These are phyloP conservation scores for Chernovozyma aurita DNA, from an alignment of 1,139 yeast genomes.

Conservation along the genomic window DNA sequence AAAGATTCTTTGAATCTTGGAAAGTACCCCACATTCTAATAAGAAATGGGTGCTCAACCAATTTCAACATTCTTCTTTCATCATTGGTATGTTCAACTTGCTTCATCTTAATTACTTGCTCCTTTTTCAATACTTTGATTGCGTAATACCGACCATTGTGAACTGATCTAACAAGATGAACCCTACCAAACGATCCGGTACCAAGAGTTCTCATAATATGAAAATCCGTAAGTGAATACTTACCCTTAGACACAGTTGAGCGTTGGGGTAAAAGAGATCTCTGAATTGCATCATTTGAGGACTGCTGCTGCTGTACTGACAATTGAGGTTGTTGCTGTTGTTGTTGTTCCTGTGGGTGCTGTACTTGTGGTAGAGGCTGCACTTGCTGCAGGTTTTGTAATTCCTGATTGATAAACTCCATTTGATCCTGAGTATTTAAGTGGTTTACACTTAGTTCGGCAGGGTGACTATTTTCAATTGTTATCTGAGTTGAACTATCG, in stretches of 20 bases:
- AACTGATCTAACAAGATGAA: constrained; percentile 53
- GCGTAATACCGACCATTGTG: constrained; percentile 61
- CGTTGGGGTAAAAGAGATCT: constrained; percentile 29
- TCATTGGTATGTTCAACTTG: constrained; percentile 64
- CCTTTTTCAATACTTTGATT: constrained; percentile 54
- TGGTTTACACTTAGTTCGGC: constrained; percentile 13
- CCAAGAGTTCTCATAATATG: constrained; percentile 54
- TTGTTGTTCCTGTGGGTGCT: constrained; percentile 5
- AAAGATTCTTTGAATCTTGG: constrained; percentile 52
- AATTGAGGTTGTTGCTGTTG: constrained; percentile 3
- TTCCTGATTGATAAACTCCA: constrained; percentile 5
- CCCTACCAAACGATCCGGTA: constrained; percentile 62
- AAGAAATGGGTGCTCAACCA: constrained; percentile 56
- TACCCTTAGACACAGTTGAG: constrained; percentile 48
- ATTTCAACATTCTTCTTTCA: constrained; percentile 52
- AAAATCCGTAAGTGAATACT: constrained; percentile 50
- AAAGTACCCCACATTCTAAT: constrained; percentile 66
- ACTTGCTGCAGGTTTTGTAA: neutral
- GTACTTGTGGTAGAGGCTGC: constrained; percentile 7
- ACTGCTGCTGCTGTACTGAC: constrained; percentile 7
- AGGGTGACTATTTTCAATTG: constrained; percentile 12
- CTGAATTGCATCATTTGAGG: constrained; percentile 26
- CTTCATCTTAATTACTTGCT: constrained; percentile 56
- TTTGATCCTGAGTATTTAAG: constrained; percentile 9
- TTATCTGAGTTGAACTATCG: constrained; percentile 7